These are phyloP conservation scores for Trametes punicea DNA, from an alignment of 768 basidiomycete genomes.

Conservation along the genomic window DNA sequence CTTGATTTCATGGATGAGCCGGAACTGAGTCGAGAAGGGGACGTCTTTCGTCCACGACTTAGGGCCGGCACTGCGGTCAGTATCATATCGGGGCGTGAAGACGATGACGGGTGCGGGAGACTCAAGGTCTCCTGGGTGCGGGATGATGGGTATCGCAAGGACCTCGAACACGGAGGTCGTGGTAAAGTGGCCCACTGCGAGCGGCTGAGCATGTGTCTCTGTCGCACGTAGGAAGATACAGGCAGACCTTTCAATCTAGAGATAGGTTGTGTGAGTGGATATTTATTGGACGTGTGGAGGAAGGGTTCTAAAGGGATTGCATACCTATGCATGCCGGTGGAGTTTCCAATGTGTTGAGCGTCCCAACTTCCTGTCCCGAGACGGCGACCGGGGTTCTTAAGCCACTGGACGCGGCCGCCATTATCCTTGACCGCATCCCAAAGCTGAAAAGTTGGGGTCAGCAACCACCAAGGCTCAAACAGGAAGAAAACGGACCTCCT, in stretches of 20 bases:
- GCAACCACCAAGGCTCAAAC: background rate
- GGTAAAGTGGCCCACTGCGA: background rate
- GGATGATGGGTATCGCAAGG: constrained; percentile 21
- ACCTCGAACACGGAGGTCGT: constrained; percentile 6
- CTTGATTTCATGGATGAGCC: constrained; percentile 21
- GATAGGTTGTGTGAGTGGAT: background rate
- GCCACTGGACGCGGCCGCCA: background rate
- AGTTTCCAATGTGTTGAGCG: background rate
- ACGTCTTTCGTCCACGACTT: background rate
- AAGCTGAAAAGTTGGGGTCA: background rate
- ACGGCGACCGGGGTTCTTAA: background rate
- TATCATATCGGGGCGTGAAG: constrained; percentile 11
- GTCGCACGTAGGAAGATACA: background rate
- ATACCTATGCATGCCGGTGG: background rate
- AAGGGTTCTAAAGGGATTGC: background rate
- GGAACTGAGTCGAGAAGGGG: background rate
- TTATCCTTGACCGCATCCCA: background rate
- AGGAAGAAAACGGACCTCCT: background rate
- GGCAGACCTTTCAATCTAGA: background rate
- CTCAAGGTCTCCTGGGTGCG: constrained; percentile 15
- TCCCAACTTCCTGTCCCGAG: background rate
- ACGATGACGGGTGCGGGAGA: constrained; percentile 21
- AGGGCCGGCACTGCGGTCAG: constrained; percentile 1
- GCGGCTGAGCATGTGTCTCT: background rate
- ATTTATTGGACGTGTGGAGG: background rate